Conservation (phyloP, 2,329 filamentous ascomycete species). For the Endocalyx cinctus region DNA sequence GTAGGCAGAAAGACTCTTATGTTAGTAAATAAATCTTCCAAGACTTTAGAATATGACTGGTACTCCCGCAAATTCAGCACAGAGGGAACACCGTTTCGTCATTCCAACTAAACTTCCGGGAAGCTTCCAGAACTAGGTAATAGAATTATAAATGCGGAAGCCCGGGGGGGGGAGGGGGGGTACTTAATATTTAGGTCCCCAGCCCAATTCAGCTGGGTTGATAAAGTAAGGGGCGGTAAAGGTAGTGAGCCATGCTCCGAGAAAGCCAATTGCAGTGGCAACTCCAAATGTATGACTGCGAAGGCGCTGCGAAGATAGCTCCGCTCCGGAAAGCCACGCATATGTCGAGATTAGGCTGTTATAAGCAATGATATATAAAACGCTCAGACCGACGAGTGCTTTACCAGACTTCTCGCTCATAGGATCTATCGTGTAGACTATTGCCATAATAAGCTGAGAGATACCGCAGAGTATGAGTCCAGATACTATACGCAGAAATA, state of each 20-base stretch:
- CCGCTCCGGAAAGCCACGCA: conserved; percentile 53
- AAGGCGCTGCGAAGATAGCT: conserved; percentile 52
- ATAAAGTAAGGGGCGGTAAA: conserved; percentile 59
- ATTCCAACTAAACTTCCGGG: no score
- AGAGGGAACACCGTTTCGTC: no score
- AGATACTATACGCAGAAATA: no score
- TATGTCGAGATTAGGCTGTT: conserved; percentile 52
- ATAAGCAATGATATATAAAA: conserved; percentile 50
- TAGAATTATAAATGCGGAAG: no score
- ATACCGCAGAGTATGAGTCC: conserved; percentile 49
- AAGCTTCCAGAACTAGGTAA: no score
- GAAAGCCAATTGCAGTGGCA: conserved; percentile 48
- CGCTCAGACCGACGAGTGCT: conserved; percentile 47
- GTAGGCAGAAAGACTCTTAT: no score
- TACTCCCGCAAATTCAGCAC: no score
- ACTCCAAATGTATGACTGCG: conserved; percentile 53
- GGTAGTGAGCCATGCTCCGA: conserved; percentile 52
- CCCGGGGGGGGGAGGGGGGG: no score
- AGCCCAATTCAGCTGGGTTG: conserved; percentile 47
- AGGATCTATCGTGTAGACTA: conserved; percentile 43
- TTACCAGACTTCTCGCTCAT: conserved; percentile 34
- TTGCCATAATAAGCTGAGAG: conserved; percentile 49
- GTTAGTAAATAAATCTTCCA: no score
- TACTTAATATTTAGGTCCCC: conserved; percentile 55
- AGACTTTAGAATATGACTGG: no score